These are phyloP conservation scores for Metarhizium sp. DNA, from an alignment of 2,329 filamentous ascomycete genomes.

Conservation along the genomic window DNA sequence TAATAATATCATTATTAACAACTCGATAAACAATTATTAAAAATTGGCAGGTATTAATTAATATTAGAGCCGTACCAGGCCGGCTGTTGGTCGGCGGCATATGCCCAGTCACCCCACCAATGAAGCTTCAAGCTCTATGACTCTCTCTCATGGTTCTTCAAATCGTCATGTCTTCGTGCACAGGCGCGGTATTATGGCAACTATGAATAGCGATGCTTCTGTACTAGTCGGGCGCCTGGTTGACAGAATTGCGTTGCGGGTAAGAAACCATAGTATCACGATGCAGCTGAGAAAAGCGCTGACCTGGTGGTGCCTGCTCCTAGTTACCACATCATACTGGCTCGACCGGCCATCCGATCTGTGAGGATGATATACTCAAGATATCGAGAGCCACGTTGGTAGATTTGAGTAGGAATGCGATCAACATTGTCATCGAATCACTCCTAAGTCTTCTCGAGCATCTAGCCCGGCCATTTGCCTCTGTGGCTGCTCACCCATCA, in stretches of 20 bases:
- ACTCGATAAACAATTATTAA: no score
- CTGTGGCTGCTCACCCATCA: conserved; percentile 41
- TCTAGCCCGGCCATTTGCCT: conserved; percentile 43
- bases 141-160: no score
- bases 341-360: conserved; percentile 2
- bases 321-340: conserved; percentile 10
- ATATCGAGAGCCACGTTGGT: conserved; percentile 54
- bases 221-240: conserved; percentile 52
- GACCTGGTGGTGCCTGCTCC: neutral
- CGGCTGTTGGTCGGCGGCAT: no score
- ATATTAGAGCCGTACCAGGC: no score
- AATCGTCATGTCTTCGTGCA: no score
- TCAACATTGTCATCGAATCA: conserved; percentile 45
- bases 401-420: conserved; percentile 46
- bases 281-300: neutral
- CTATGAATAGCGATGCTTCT: conserved; percentile 47
- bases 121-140: no score
- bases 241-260: conserved; percentile 53
- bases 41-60: no score
- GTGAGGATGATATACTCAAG: conserved; percentile 50
- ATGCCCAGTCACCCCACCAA: no score
- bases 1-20: no score
- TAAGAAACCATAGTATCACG: conserved; percentile 21
- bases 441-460: conserved; percentile 50
- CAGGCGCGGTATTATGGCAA: neutral